Percentiles rank a stretch among this genome's conserved stretches.
Evolutionary conservation across 768 basidiomycete genomes (phyloP).

Genomic region (Suillus hirtellus): DNA sequence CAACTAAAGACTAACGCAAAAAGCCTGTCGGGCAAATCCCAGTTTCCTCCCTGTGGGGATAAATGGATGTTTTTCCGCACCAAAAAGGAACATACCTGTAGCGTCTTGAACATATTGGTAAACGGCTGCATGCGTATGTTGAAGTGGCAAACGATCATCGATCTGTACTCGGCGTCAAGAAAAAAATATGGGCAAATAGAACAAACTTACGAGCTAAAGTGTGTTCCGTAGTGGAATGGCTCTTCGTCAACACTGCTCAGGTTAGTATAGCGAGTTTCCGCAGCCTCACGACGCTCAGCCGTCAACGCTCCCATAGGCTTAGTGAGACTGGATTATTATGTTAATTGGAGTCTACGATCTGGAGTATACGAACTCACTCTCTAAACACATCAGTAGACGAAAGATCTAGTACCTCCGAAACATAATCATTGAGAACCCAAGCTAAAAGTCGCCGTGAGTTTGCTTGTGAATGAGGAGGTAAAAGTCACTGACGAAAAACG

Average conservation of each 20-base stretch:
- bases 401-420: slow-evolving; percentile 67
- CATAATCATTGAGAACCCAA: slow-evolving; percentile 89
- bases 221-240: slow-evolving; percentile 93
- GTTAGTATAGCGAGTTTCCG: slow-evolving; percentile 70
- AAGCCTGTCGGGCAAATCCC: slow-evolving; percentile 88
- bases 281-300: slow-evolving; percentile 69
- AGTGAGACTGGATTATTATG: slow-evolving; percentile 53
- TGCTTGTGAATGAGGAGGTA: not conserved
- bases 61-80: not conserved
- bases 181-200: not conserved
- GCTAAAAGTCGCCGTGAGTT: slow-evolving; percentile 43
- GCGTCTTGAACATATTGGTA: slow-evolving; percentile 92
- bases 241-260: slow-evolving; percentile 79
- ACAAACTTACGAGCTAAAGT: slow-evolving; percentile 69
- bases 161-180: slow-evolving; percentile 31
- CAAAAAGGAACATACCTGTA: slow-evolving; percentile 47
- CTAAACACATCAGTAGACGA: slow-evolving; percentile 61
- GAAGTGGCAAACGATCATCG: slow-evolving; percentile 97
- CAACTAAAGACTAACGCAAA: slow-evolving; percentile 54
- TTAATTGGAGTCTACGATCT: not conserved
- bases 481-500: slow-evolving; percentile 66
- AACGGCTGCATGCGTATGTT: slow-evolving; percentile 88
- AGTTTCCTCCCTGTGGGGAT: slow-evolving; percentile 76
- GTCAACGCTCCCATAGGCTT: slow-evolving; percentile 93
- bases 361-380: slow-evolving; percentile 52